Evolutionary conservation across 177 flowering plant species (phyloP).

Genomic region (Tripterygium wilfordii): DNA sequence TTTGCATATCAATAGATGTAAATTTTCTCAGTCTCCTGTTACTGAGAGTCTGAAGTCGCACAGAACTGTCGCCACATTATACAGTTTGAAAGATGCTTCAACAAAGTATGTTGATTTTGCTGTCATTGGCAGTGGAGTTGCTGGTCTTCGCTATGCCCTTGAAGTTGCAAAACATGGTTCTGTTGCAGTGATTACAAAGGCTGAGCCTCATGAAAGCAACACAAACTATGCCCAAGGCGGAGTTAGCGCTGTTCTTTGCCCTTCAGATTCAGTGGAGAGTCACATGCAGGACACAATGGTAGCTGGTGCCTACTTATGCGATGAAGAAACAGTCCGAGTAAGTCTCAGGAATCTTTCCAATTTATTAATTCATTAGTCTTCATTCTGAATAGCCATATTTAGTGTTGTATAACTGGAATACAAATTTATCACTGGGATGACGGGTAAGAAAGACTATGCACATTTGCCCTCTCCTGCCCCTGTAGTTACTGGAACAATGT

Average conservation of each 20-base stretch:
- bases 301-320: constrained; percentile 96
- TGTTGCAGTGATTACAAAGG: constrained; percentile 95
- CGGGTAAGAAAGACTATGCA: too few relatives aligned
- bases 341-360: constrained; percentile 21
- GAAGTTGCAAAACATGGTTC: constrained; percentile 93
- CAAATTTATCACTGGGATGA: too few relatives aligned
- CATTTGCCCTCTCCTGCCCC: too few relatives aligned
- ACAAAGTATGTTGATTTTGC: constrained; percentile 79
- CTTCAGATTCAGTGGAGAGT: constrained; percentile 85
- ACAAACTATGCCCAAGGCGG: constrained; percentile 99
- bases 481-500: too few relatives aligned
- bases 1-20: constrained; percentile 23
- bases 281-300: constrained; percentile 95
- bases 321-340: constrained; percentile 96
- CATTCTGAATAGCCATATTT: too few relatives aligned
- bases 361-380: too few relatives aligned
- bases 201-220: constrained; percentile 94
- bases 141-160: constrained; percentile 95
- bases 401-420: not conserved
- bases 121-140: constrained; percentile 96
- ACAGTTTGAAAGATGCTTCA: constrained; percentile 40
- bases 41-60: constrained; percentile 19
- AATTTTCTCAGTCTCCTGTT: constrained; percentile 11
- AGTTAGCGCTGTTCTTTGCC: constrained; percentile 92
- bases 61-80: constrained; percentile 28